These are phyloP conservation scores for Trichosporon ovoides DNA, from an alignment of 1,284 basidiomycete genomes.

Conservation along the genomic window DNA sequence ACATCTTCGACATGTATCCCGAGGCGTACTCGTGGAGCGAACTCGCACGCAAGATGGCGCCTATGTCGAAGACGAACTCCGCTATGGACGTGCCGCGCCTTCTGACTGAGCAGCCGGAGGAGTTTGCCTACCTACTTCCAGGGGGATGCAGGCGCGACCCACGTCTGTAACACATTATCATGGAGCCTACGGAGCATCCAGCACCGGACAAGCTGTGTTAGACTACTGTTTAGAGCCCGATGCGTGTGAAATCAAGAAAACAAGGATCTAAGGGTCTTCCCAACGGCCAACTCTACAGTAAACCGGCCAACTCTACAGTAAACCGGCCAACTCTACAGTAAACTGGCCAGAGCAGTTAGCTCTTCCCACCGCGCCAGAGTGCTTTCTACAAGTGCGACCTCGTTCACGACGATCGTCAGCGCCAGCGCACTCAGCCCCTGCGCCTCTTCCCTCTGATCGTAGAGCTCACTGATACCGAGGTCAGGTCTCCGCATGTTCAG, in stretches of 20 bases:
- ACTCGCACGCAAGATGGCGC: constrained; percentile 22
- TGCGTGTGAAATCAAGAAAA: background rate
- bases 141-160: constrained; percentile 4
- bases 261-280: too few species aligned
- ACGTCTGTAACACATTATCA: constrained; percentile 9
- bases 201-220: background rate
- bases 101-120: constrained; percentile 18
- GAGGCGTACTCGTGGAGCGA: constrained; percentile 30
- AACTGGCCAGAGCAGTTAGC: constrained; percentile 1
- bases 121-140: constrained; percentile 23
- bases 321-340: too few species aligned
- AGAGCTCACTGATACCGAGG: constrained; percentile 22
- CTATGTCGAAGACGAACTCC: constrained; percentile 5
- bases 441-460: constrained; percentile 32
- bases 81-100: constrained; percentile 22
- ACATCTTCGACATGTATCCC: constrained; percentile 33
- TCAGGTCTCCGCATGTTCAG: constrained; percentile 20
- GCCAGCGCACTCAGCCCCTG: constrained; percentile 22
- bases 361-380: constrained; percentile 35
- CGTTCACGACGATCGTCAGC: constrained; percentile 39
- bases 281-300: too few species aligned
- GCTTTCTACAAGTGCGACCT: constrained; percentile 35
- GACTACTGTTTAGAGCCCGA: background rate
- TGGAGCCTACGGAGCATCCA: too few species aligned
- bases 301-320: too few species aligned